These are phyloP conservation scores for Nothophoma quercina DNA, from an alignment of 2,329 filamentous ascomycete genomes.

Conservation along the genomic window DNA sequence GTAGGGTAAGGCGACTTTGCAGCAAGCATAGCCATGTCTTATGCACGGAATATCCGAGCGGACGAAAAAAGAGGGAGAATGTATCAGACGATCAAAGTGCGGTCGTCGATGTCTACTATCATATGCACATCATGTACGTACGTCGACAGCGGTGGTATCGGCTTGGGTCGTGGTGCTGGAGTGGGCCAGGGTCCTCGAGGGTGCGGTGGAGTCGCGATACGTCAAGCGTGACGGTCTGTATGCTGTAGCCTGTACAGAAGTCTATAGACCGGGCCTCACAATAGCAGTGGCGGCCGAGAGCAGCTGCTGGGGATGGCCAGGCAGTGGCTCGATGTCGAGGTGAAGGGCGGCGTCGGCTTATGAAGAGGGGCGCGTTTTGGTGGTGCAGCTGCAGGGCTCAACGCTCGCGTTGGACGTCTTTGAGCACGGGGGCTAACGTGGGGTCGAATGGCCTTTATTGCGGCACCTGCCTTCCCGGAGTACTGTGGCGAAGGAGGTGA, in stretches of 20 bases:
- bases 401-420: constrained; percentile 8
- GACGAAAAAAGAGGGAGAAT: not conserved
- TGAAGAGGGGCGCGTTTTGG: constrained; percentile 4
- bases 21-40: constrained; percentile 77
- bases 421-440: constrained; percentile 16
- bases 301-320: not conserved
- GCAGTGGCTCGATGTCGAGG: not conserved
- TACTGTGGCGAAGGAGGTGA: constrained; percentile 9
- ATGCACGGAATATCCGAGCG: not conserved
- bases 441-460: constrained; percentile 13
- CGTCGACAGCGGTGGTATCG: constrained; percentile 1
- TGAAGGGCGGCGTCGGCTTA: constrained; percentile 5
- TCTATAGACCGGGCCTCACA: not conserved
- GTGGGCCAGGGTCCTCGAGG: constrained; percentile 1
- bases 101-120: constrained; percentile 9
- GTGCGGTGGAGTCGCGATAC: constrained; percentile 6
- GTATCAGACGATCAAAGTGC: constrained; percentile 2
- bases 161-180: not conserved
- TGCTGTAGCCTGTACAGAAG: not conserved
- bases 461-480: constrained; percentile 4
- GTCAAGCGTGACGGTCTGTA: constrained; percentile 17
- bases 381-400: constrained; percentile 5
- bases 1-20: constrained; percentile 75
- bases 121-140: constrained; percentile 27
- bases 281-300: not conserved